Evolutionary conservation across 352 stramenopile genomes (phyloP).

Genomic region (Globisporangium lucens): DNA sequence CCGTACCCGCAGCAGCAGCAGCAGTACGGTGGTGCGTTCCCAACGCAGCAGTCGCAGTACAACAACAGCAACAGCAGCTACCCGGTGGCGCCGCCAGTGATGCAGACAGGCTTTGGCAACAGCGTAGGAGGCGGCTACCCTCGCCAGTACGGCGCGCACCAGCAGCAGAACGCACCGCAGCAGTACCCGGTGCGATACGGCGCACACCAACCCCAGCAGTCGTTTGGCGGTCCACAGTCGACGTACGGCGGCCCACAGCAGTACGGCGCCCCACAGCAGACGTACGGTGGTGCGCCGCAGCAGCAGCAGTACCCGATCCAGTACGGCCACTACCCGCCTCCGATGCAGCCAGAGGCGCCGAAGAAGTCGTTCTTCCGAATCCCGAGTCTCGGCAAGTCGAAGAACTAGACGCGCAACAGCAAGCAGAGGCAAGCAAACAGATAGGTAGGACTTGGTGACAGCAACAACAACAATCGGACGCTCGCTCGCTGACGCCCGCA

Average conservation of each 20-base stretch:
- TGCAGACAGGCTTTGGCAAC: slow-evolving; percentile 23
- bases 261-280: slow-evolving; percentile 27
- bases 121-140: slow-evolving; percentile 37
- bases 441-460: slow-evolving; percentile 17
- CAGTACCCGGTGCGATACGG: slow-evolving; percentile 20
- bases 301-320: slow-evolving; percentile 17
- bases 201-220: slow-evolving; percentile 11
- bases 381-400: slow-evolving; percentile 57
- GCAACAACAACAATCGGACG: slow-evolving; percentile 7
- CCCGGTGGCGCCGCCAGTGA: slow-evolving; percentile 9
- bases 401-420: slow-evolving; percentile 41
- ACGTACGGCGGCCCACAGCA: slow-evolving; percentile 22
- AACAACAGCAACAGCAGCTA: slow-evolving; percentile 4
- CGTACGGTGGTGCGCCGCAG: slow-evolving; percentile 30
- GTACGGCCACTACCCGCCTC: slow-evolving; percentile 48
- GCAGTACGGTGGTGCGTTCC: slow-evolving; percentile 23
- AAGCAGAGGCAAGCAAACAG: neutral
- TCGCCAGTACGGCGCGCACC: slow-evolving; percentile 39
- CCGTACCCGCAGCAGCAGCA: slow-evolving; percentile 43
- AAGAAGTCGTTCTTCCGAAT: slow-evolving; percentile 78
- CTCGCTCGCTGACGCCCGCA: neutral
- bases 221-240: slow-evolving; percentile 26
- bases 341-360: slow-evolving; percentile 39
- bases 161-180: slow-evolving; percentile 19
- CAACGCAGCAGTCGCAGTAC: slow-evolving; percentile 12